Percentiles rank a stretch among this genome's conserved stretches.
These are phyloP conservation scores for Malus asiatica DNA, from an alignment of 306 rosid species.

Conservation along the genomic window DNA sequence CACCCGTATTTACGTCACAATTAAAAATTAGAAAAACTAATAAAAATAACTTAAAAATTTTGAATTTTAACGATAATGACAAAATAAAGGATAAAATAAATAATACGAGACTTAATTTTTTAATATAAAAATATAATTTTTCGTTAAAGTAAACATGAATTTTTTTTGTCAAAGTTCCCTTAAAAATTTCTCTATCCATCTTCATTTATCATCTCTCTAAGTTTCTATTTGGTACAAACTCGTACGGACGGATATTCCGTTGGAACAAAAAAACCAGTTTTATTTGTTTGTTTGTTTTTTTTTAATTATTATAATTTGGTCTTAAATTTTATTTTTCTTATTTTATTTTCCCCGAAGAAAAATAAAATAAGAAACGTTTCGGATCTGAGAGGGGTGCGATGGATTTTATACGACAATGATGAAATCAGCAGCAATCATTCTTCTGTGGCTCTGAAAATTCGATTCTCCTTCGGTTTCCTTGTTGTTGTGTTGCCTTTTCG, in stretches of 20 bases:
- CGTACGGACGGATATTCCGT: constrained; percentile 41
- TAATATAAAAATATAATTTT: too few relatives aligned
- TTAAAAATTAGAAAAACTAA: too few relatives aligned
- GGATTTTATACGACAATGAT: constrained; percentile 28
- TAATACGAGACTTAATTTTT: too few relatives aligned
- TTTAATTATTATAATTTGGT: too few relatives aligned
- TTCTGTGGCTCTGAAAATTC: constrained; percentile 21
- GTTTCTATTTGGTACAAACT: constrained; percentile 15
- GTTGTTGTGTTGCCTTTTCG: background rate
- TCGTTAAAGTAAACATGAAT: too few relatives aligned
- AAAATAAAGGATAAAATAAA: too few relatives aligned
- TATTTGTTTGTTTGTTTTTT: background rate
- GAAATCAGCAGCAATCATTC: constrained; percentile 20
- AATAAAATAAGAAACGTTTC: constrained; percentile 17
- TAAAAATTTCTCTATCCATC: background rate
- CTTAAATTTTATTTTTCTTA: background rate
- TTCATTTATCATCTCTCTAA: background rate
- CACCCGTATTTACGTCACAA: too few relatives aligned
- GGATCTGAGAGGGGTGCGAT: constrained; percentile 55
- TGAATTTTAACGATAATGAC: too few relatives aligned
- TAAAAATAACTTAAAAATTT: too few relatives aligned
- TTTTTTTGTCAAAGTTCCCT: too few relatives aligned
- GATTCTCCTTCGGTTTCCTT: constrained; percentile 14
- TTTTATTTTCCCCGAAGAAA: background rate
- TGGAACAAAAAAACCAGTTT: constrained; percentile 18